A percentile compares a stretch with the other conserved stretches of the same genome.
phyloP scores from a whole-genome alignment of 2,329 filamentous ascomycete species.

The Aspergillus spinulosporus region DNA sequence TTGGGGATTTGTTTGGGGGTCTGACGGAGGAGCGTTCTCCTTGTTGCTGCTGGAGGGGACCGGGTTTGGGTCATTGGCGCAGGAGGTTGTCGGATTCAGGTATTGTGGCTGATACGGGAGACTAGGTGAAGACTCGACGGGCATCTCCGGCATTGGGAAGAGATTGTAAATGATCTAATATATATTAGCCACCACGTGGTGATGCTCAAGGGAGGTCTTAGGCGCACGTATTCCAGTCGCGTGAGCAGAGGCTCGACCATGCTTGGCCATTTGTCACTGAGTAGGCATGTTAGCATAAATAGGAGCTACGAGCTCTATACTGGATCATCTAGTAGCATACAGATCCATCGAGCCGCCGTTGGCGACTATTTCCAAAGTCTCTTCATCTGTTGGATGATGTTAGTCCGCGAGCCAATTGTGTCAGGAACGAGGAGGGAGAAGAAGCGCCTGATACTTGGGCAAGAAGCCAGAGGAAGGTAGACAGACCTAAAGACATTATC shows the following conservation, averaged over 20 bases:
- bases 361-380: conserved; percentile 57
- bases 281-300: conserved; percentile 33
- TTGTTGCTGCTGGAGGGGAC: conserved; percentile 38
- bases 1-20: conserved; percentile 32
- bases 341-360: conserved; percentile 60
- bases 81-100: conserved; percentile 26
- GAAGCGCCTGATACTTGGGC: neutral
- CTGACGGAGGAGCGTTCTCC: conserved; percentile 36
- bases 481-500: conserved; percentile 33
- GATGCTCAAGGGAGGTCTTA: neutral
- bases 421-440: neutral
- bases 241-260: conserved; percentile 66
- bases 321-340: conserved; percentile 42
- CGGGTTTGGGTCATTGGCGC: conserved; percentile 31
- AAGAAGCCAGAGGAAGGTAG: neutral
- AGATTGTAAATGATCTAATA: conserved; percentile 70
- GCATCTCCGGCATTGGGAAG: conserved; percentile 69
- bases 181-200: conserved; percentile 1
- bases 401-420: neutral
- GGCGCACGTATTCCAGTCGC: conserved; percentile 64
- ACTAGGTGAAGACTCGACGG: conserved; percentile 43
- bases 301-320: neutral
- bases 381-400: conserved; percentile 44
- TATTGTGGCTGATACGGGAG: conserved; percentile 23
- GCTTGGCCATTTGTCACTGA: conserved; percentile 67